Evolutionary conservation across 2,329 filamentous ascomycete genomes (phyloP), one percentile per base, ranked within the genome.

Genomic region (Colletotrichum siamense): DNA sequence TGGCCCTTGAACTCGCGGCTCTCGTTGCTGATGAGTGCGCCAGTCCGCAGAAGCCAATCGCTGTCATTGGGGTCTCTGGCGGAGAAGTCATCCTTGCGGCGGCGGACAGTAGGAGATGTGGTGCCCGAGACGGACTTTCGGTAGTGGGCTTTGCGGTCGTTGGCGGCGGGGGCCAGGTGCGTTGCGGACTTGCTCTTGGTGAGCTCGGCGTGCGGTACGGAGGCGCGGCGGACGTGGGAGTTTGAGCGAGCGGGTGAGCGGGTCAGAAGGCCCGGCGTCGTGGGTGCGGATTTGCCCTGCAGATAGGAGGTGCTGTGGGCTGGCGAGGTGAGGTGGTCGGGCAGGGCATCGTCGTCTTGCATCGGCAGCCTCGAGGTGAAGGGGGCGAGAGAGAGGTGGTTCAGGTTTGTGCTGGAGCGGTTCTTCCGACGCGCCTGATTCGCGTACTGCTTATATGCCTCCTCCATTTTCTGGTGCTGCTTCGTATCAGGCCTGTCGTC

Each of bases 1-100:
- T 94, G 92, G 16, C 93, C 93, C 83, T 94, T 94, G 80, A 87
- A 92, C 81, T 94, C 93, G 73, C 92, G 87, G 22, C 92, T 87
- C 81, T 92, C 91, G 68, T 88, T 89, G 73, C 90, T 90, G 79
- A 94, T 90, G 63, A 93, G 81, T 8, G 91, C 91, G 63, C 92
- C 92, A 1, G 92, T 89, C 34, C 92, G 89, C 28, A 93, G 86
- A 62, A 94, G 85, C 92, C 93, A 94, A 83, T 94, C 92, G 73
- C 89, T 91, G 79, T 92, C 89, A 73, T 86, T 86, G 49, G 83
- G 83, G 77, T 89, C 86, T 22, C 59, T 30, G 55, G 77, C 74
- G 18, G 75, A 68, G 32, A 78, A 69, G 16, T 72, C 68, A 10
- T 78, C 65, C 18, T 67, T 71, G 44, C 36, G 78, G 15, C 78